phyloP scores from a whole-genome alignment of 1,284 basidiomycete species.

The Fistulinella cinereoalba region DNA sequence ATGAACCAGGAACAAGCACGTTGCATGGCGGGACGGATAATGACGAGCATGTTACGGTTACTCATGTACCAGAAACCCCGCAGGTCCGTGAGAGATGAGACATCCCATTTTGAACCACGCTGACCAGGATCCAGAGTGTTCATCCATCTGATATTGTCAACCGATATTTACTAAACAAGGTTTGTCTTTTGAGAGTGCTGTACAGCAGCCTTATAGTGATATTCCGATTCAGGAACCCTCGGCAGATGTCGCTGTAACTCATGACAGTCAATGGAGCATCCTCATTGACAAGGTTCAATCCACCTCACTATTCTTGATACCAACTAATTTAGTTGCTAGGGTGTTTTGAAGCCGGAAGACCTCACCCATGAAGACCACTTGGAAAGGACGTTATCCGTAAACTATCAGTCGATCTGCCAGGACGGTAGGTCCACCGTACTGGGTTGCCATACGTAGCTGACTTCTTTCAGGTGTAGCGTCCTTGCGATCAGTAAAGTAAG shows the following conservation, averaged over 20 bases:
- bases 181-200: neutral
- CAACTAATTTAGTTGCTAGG: neutral
- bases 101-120: neutral
- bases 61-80: neutral
- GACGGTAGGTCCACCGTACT: neutral
- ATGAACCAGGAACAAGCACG: neutral
- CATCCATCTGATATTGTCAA: slow-evolving; percentile 8
- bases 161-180: neutral
- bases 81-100: neutral
- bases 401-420: neutral
- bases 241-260: neutral
- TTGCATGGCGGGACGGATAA: neutral
- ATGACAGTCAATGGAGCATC: slow-evolving; percentile 1
- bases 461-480: neutral
- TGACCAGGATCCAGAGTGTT: neutral
- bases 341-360: neutral
- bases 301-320: neutral
- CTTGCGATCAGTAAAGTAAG: neutral
- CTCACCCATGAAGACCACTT: neutral
- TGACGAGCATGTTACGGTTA: neutral
- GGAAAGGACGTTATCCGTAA: neutral
- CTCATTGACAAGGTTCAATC: neutral
- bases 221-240: neutral
- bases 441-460: neutral
- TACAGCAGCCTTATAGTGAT: neutral